Evolutionary conservation across 1,139 yeast genomes (phyloP).

Genomic region (Nematodospora anomalae): DNA sequence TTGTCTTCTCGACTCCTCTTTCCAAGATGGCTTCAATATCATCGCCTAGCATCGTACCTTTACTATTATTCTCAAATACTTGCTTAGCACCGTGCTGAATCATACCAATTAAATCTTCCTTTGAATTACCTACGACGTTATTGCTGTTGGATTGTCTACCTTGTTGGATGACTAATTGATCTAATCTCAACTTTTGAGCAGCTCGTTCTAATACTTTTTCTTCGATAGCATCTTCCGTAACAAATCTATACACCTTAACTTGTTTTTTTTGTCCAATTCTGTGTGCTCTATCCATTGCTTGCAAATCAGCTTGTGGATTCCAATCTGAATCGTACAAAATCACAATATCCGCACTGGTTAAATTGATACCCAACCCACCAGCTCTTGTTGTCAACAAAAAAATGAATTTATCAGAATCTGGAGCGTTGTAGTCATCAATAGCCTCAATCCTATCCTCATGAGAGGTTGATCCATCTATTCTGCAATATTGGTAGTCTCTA

Average conservation of each 20-base stretch:
- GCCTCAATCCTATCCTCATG: conserved; percentile 93
- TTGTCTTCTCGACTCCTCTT: conserved; percentile 81
- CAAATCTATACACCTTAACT: conserved; percentile 86
- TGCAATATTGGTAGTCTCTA: conserved; percentile 80
- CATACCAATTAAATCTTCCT: conserved; percentile 89
- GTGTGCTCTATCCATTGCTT: conserved; percentile 99
- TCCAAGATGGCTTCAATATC: conserved; percentile 80
- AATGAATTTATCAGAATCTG: conserved; percentile 78
- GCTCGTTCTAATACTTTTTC: conserved; percentile 96
- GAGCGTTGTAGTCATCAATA: conserved; percentile 86
- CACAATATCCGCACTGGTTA: conserved; percentile 91
- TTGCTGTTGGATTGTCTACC: conserved; percentile 60
- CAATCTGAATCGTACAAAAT: conserved; percentile 92
- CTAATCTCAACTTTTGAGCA: conserved; percentile 87
- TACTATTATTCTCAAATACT: conserved; percentile 61
- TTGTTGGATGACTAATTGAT: conserved; percentile 94
- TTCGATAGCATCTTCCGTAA: conserved; percentile 94
- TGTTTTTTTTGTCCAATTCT: conserved; percentile 97
- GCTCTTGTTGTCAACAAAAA: conserved; percentile 93
- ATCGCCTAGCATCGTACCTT: conserved; percentile 50
- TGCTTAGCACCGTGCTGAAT: conserved; percentile 96
- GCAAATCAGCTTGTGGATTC: conserved; percentile 98
- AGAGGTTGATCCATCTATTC: conserved; percentile 93
- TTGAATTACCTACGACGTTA: conserved; percentile 46
- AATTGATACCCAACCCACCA: conserved; percentile 96